Evolutionary conservation across 2,329 filamentous ascomycete species (phyloP), one percentile per base, ranked within the genome.

Genomic region (Penicillium sp.): DNA sequence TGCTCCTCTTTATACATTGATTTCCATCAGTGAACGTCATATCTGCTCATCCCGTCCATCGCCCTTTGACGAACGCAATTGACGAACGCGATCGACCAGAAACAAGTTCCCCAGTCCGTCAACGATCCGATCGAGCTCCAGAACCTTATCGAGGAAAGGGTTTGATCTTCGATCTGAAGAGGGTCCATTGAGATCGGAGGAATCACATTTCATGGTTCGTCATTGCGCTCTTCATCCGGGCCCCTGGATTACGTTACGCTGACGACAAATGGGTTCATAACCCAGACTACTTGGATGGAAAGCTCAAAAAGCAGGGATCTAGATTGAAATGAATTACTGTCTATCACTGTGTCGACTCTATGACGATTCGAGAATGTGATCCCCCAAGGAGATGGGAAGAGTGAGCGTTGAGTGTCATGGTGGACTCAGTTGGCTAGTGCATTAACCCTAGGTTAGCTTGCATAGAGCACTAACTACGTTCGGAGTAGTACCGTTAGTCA

Each of bases 301-400:
- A 28, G 25, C 6, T n/a, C 22, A 16, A 35, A 11, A 33, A 19
- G 46, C 25, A 33, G n/a, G 25, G 46, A 25, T 35, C 46, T 35
- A 51, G 28, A 51, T 51, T 14, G 30, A 6, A 11, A 11, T 6
- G 2, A 33, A n/a, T 35, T 28, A n/a, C 4, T 11, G 10, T 8
- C 6, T 35, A 5, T 1, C 13, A 19, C 6, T 33, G 19, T 6
- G 46, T 10, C 19, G 46, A 6, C 13, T 28, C 40, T 28, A 26
- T 38, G 37, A 54, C 37, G 37, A 7, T 45, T 54, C 1, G 40
- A 54, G 52, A 54, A 54, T 54, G 52, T 37, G 52, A 54, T 54
- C 16, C 22, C 35, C 25, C 38, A n/a, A 35, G 22, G 35, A 22
- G 28, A 33, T 28, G 43, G 43, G 6, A 8, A 10, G 10, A 19